Evolutionary conservation across 768 basidiomycete genomes (phyloP).

Genomic region (Macrolepiota dolichaula): DNA sequence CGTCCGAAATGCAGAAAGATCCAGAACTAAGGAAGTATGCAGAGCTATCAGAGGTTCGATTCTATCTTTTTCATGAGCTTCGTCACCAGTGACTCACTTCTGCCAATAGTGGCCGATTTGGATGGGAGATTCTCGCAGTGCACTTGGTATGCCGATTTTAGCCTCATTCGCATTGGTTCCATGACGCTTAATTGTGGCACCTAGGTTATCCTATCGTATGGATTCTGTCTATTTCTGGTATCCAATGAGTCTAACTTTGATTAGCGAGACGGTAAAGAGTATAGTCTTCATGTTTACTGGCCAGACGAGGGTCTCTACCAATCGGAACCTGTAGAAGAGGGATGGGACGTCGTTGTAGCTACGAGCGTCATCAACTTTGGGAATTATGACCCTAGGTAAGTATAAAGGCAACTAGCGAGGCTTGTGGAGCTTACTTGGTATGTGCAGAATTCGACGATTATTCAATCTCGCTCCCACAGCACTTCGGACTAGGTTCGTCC

Average conservation of each 20-base stretch:
- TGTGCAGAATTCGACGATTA: slow-evolving; percentile 30
- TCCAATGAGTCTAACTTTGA: not conserved
- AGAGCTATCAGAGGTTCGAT: slow-evolving; percentile 5
- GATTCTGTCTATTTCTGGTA: not conserved
- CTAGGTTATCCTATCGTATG: slow-evolving; percentile 26
- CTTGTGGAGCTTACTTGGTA: not conserved
- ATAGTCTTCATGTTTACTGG: slow-evolving; percentile 35
- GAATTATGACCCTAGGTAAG: slow-evolving; percentile 18
- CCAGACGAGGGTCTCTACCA: slow-evolving; percentile 25
- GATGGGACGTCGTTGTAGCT: slow-evolving; percentile 32
- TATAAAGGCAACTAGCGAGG: not conserved
- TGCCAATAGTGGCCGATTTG: slow-evolving; percentile 27
- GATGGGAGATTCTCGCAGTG: slow-evolving; percentile 27
- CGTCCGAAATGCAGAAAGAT: slow-evolving; percentile 4
- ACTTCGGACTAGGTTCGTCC: slow-evolving; percentile 33
- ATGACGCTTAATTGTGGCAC: slow-evolving; percentile 7
- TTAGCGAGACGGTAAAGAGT: slow-evolving; percentile 36
- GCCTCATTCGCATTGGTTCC: slow-evolving; percentile 13
- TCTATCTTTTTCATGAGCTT: not conserved
- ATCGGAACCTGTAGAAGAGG: slow-evolving; percentile 23
- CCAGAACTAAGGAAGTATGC: slow-evolving; percentile 9
- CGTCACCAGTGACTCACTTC: not conserved
- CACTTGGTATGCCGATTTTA: slow-evolving; percentile 18
- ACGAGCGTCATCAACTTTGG: slow-evolving; percentile 30
- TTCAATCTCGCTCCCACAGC: slow-evolving; percentile 30